Evolutionary conservation across 2,329 filamentous ascomycete species (phyloP).

Genomic region (Geosmithia morbida): DNA sequence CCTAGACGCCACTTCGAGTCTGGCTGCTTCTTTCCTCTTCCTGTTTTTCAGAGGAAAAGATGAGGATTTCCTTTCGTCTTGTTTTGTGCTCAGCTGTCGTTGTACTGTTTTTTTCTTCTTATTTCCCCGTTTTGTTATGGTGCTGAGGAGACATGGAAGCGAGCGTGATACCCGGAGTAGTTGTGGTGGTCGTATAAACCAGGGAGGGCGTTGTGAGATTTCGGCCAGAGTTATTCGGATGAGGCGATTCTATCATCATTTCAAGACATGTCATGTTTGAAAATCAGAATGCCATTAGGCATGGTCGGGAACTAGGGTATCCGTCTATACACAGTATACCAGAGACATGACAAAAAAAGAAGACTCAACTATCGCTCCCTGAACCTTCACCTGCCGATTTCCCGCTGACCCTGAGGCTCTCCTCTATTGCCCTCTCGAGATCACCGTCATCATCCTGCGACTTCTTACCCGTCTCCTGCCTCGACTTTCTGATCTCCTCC

Average conservation of each 20-base stretch:
- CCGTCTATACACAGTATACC: background rate
- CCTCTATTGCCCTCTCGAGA: constrained; percentile 36
- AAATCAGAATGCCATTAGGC: too few relatives aligned
- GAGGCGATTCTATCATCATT: too few relatives aligned
- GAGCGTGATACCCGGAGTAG: background rate
- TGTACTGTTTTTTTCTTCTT: background rate
- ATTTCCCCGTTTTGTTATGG: too few relatives aligned
- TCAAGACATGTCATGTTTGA: too few relatives aligned
- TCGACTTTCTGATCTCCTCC: constrained; percentile 31
- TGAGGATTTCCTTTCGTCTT: too few relatives aligned
- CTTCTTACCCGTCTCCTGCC: constrained; percentile 19
- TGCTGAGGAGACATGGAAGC: background rate
- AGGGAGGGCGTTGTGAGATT: too few relatives aligned
- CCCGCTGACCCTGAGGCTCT: constrained; percentile 32
- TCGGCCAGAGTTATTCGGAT: too few relatives aligned
- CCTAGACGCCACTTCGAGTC: background rate
- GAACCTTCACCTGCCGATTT: constrained; percentile 7
- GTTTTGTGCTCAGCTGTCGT: background rate
- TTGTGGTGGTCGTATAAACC: too few relatives aligned
- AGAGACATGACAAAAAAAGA: background rate
- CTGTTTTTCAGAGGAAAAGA: too few relatives aligned
- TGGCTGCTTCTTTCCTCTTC: background rate
- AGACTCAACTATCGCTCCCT: background rate
- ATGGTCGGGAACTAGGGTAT: background rate
- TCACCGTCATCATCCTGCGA: constrained; percentile 37